Evolutionary conservation across 2,329 filamentous ascomycete genomes (phyloP).

Genomic region (Gyromitra esculenta): DNA sequence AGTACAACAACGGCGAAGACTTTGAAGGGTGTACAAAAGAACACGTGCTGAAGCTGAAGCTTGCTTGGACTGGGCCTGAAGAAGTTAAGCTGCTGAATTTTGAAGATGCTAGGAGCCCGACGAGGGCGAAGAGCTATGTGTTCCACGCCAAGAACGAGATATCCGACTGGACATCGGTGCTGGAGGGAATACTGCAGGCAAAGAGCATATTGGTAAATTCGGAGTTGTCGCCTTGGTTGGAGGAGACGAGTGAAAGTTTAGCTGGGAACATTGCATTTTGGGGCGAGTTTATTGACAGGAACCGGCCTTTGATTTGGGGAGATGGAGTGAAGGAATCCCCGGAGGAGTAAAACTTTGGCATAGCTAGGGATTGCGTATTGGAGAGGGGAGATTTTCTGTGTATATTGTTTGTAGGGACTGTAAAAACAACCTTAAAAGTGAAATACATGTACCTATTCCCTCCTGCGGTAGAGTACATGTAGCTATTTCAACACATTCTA

Average conservation of each 20-base stretch:
- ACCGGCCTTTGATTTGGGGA: neutral
- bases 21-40: conserved; percentile 12
- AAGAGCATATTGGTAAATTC: conserved; percentile 40
- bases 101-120: neutral
- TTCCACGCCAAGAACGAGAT: neutral
- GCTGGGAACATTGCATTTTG: conserved; percentile 38
- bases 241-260: conserved; percentile 44
- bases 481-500: neutral
- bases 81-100: neutral
- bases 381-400: neutral
- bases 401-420: neutral
- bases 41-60: conserved; percentile 18
- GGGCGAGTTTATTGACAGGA: conserved; percentile 34
- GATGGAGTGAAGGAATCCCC: neutral
- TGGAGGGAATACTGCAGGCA: conserved; percentile 50
- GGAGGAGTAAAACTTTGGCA: neutral
- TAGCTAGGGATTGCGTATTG: conserved; percentile 5
- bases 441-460: neutral
- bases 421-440: neutral
- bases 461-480: neutral
- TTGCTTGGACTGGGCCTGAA: conserved; percentile 15
- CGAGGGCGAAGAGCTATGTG: neutral
- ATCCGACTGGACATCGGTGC: conserved; percentile 37
- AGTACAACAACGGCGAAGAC: conserved; percentile 38
- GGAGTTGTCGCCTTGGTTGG: conserved; percentile 48